Percentiles rank a stretch among this genome's conserved stretches.
Evolutionary conservation across 495 filamentous ascomycete genomes (phyloP).

Genomic region (Letharia columbiana): DNA sequence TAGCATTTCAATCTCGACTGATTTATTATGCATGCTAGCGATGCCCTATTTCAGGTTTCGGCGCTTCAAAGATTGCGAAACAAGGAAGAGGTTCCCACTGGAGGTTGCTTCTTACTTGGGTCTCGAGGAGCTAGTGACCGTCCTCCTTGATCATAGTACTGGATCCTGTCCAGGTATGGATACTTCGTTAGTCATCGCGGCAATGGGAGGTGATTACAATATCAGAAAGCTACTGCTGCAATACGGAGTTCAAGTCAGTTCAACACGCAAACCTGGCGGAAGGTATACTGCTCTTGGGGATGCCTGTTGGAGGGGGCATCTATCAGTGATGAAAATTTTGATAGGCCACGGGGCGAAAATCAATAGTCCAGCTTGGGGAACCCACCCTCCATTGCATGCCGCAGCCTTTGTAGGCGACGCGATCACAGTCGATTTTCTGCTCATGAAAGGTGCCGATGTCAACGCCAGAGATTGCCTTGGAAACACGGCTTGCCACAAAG

Average conservation of each 20-base stretch:
- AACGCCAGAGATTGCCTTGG: neutral
- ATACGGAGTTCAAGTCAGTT: neutral
- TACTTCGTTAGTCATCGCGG: neutral
- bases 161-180: neutral
- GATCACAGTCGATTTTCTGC: neutral
- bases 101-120: neutral
- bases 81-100: neutral
- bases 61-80: too few relatives aligned
- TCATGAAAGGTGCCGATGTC: neutral
- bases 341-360: neutral
- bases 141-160: neutral
- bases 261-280: too few relatives aligned
- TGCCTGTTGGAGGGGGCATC: neutral
- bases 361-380: neutral
- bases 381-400: neutral
- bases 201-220: neutral
- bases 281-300: neutral
- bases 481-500: neutral
- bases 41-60: too few relatives aligned
- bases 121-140: neutral
- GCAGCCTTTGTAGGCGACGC: fast-evolving
- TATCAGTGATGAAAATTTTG: neutral
- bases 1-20: neutral
- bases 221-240: neutral
- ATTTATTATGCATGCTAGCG: neutral